phyloP scores from a whole-genome alignment of 306 rosid species.

The Coriaria nepalensis region DNA sequence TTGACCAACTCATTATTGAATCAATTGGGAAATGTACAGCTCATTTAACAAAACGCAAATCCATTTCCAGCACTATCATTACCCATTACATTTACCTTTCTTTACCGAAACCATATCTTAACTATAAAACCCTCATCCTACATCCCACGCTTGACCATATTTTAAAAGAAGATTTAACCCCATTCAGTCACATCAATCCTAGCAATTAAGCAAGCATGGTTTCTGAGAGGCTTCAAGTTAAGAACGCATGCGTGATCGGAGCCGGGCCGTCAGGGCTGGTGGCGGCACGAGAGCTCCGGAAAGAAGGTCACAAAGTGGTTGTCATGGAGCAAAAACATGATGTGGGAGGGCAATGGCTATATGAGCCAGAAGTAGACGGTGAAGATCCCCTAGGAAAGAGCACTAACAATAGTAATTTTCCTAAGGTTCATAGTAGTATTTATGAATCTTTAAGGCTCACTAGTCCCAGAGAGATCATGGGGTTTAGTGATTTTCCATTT shows the following conservation, averaged over 20 bases:
- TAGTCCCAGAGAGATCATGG: constrained; percentile 84
- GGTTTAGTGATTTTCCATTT: constrained; percentile 77
- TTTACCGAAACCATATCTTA: too few species aligned
- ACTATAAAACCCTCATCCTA: too few species aligned
- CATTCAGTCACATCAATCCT: too few species aligned
- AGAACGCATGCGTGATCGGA: constrained; percentile 72
- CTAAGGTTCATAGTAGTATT: constrained; percentile 58
- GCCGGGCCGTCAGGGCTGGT: constrained; percentile 87
- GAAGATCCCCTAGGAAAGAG: constrained; percentile 61
- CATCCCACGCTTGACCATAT: too few species aligned
- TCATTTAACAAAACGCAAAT: too few species aligned
- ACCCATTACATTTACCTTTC: too few species aligned
- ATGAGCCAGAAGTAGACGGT: constrained; percentile 44
- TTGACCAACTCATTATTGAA: too few species aligned
- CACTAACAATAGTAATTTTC: constrained; percentile 5
- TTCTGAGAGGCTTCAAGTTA: constrained; percentile 1
- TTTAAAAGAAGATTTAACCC: too few species aligned
- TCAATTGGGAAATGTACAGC: too few species aligned
- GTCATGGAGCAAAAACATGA: constrained; percentile 75
- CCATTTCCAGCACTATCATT: too few species aligned
- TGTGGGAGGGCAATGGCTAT: constrained; percentile 93
- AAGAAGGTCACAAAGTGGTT: constrained; percentile 61
- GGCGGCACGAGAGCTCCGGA: constrained; percentile 69
- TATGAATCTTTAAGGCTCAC: constrained; percentile 55
- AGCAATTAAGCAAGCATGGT: too few species aligned